These are phyloP conservation scores for Fusarium subtropicale DNA, from an alignment of 2,329 filamentous ascomycete species.

Conservation along the genomic window DNA sequence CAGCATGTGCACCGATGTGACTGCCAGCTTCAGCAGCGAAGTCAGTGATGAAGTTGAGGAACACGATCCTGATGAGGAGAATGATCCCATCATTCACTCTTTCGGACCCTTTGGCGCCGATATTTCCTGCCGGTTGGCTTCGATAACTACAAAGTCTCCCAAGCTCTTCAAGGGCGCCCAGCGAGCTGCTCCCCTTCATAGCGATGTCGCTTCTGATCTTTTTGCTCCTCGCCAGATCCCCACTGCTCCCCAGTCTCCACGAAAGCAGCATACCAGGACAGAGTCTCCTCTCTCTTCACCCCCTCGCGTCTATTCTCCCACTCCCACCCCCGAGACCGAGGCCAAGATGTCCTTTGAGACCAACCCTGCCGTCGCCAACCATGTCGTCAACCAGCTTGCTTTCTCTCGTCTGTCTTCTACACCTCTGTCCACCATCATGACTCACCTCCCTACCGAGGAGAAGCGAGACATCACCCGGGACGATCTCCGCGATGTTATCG, in stretches of 20 bases:
- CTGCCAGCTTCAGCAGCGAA: constrained; percentile 69
- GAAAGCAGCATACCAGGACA: constrained; percentile 36
- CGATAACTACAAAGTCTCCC: constrained; percentile 78
- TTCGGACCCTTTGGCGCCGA: constrained; percentile 92
- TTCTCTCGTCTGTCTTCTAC: constrained; percentile 94
- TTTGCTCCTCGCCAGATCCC: constrained; percentile 42
- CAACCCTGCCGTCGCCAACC: constrained; percentile 73
- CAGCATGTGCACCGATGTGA: constrained; percentile 64
- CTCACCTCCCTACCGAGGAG: constrained; percentile 79
- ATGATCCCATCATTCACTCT: constrained; percentile 91
- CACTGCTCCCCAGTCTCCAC: constrained; percentile 41
- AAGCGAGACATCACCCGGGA: constrained; percentile 69
- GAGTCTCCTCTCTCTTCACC: constrained; percentile 48
- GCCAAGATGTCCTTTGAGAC: constrained; percentile 49
- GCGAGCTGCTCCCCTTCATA: constrained; percentile 30
- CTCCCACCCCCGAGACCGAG: constrained; percentile 39
- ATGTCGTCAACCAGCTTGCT: constrained; percentile 94
- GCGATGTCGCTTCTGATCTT: constrained; percentile 42
- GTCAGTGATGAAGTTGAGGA: constrained; percentile 64
- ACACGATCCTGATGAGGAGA: constrained; percentile 89
- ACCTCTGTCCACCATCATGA: constrained; percentile 88
- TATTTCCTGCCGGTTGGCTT: constrained; percentile 82
- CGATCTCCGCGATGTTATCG: constrained; percentile 77
- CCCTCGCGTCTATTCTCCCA: constrained; percentile 38
- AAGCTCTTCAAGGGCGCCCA: constrained; percentile 52